phyloP scores from a whole-genome alignment of 2,329 filamentous ascomycete genomes.

The Tolypocladium sp. region DNA sequence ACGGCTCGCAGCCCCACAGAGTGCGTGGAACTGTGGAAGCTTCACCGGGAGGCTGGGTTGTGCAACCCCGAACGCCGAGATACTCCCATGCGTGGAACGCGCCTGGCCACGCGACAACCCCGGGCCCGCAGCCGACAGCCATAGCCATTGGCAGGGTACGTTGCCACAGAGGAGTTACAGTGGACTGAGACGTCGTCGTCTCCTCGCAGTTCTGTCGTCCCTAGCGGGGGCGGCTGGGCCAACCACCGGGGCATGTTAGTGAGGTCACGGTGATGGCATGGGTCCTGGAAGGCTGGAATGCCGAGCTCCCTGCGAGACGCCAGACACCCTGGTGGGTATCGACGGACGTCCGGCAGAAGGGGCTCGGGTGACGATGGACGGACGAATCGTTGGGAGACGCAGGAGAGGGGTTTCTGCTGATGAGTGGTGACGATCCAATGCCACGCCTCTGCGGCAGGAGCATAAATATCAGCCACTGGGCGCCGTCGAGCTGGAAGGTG shows the following conservation, averaged over 20 bases:
- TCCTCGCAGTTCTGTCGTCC: neutral
- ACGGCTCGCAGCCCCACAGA: neutral
- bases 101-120: neutral
- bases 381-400: neutral
- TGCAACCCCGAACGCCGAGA: constrained; percentile 10
- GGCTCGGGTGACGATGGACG: neutral
- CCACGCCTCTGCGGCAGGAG: neutral
- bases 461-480: neutral
- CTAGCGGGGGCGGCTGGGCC: neutral
- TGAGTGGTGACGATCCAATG: neutral
- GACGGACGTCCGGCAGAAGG: neutral
- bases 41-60: neutral
- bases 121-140: neutral
- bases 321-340: neutral
- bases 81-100: constrained; percentile 1
- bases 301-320: constrained; percentile 6
- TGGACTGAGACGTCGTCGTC: neutral
- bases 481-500: neutral
- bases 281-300: neutral
- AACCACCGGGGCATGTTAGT: neutral
- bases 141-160: neutral
- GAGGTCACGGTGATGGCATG: neutral
- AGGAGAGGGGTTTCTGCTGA: neutral
- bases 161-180: neutral
- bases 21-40: neutral